Base-by-base conservation (phyloP, 805 yeast species). In the Schwanniomyces pseudopolymorphus region DNA sequence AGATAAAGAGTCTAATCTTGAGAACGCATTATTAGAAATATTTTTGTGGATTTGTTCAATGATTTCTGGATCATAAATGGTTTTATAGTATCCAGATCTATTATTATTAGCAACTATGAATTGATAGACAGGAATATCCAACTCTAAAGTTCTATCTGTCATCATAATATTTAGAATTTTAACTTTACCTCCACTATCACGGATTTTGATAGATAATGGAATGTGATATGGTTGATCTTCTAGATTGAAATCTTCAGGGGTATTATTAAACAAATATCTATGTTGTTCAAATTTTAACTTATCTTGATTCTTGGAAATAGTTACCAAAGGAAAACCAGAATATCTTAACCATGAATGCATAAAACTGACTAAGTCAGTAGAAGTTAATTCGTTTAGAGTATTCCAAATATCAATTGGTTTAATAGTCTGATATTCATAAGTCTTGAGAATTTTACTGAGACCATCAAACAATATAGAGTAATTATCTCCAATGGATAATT, bases 211-310 rank as follows among this genome's bases (percentile, higher is more conserved):
- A 3, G 73, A 61, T 49, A 87, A 60, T 3, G 92, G 91, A 39
- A 85, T 66, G 51, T 83, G 85, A 57, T 70, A 85, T 19, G 85
- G 84, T 35, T 71, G 65, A 54, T 84, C 83, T 58, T 83, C 88
- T 31, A 73, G 53, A 11, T 66, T 55, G n/a, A 61, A 57, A 22
- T 56, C 53, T 5, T 55, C 57, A 2, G 51, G 54, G n/a, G 63
- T 48, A 10, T 55, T 51, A 11, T 54, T 51, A 11, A 57, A 46
- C n/a, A 60, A 21, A 43, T 53, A 70, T 49, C 76, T 61, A 47
- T 70, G 68, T 53, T 77, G 81, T 33, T 61, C 70, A 19, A 77
- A 47, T 2, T 25, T 16, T 27, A 59, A 26, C 26, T 53, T 47
- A 24, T 46, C 45, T 0, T 39, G 45, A 13, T 45, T 45, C 11